These are phyloP conservation scores for Tricholoma flavovirens DNA, from an alignment of 768 basidiomycete species.

Conservation along the genomic window DNA sequence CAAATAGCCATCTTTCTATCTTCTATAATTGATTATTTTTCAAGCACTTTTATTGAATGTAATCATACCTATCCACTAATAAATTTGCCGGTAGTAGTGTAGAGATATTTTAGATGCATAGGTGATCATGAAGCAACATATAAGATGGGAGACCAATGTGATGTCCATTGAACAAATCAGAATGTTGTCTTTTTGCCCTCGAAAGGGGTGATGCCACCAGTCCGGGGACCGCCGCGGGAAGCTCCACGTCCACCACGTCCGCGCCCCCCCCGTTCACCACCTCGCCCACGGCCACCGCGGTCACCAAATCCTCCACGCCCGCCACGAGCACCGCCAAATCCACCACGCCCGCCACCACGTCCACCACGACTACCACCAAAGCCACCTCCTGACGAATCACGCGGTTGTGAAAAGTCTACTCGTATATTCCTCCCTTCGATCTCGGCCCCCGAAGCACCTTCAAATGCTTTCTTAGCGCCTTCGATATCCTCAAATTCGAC, in stretches of 20 bases:
- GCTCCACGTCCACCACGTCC: slow-evolving; percentile 44
- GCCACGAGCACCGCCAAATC: slow-evolving; percentile 27
- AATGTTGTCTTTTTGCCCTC: slow-evolving; percentile 71
- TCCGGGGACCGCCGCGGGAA: slow-evolving; percentile 43
- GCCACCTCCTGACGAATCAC: slow-evolving; percentile 48
- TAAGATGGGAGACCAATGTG: not conserved
- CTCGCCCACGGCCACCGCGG: slow-evolving; percentile 29
- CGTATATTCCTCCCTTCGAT: slow-evolving; percentile 78
- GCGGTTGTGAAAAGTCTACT: slow-evolving; percentile 82
- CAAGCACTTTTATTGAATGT: not conserved
- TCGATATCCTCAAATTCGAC: slow-evolving; percentile 87
- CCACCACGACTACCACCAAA: slow-evolving; percentile 28
- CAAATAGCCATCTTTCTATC: not conserved
- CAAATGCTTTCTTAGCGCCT: slow-evolving; percentile 75
- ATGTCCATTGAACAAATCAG: slow-evolving; percentile 11
- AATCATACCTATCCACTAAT: not conserved
- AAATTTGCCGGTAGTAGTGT: not conserved
- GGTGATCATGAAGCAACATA: not conserved
- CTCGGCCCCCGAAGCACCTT: slow-evolving; percentile 61
- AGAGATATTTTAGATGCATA: not conserved
- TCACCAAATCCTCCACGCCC: slow-evolving; percentile 19
- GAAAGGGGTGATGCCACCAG: slow-evolving; percentile 56
- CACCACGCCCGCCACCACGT: slow-evolving; percentile 37
- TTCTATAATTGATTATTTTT: not conserved
- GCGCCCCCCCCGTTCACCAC: slow-evolving; percentile 34